Percentiles rank a stretch among this genome's conserved stretches.
Conservation (phyloP, 768 basidiomycete species). For the Auriculariales sp. region DNA sequence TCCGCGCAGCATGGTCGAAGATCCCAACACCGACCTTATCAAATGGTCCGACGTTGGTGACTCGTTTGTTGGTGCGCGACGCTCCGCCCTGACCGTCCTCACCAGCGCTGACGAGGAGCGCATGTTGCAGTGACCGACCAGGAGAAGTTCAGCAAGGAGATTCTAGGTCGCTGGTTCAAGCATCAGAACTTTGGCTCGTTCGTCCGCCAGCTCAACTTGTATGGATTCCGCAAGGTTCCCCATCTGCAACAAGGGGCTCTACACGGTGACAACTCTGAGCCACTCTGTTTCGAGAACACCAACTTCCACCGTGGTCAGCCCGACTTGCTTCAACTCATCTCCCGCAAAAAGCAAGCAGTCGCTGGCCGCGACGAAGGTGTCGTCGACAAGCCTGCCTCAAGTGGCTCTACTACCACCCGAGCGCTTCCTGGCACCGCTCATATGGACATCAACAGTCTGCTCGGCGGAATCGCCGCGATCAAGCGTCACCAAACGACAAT, state of each 20-base stretch:
- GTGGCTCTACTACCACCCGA: neutral
- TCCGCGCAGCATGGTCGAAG: constrained; percentile 72
- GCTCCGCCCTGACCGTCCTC: neutral
- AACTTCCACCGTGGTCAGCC: constrained; percentile 84
- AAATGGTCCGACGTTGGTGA: constrained; percentile 85
- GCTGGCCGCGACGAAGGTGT: constrained; percentile 18
- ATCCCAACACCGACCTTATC: constrained; percentile 71
- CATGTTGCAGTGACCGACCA: constrained; percentile 62
- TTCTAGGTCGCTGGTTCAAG: constrained; percentile 92
- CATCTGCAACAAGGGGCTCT: constrained; percentile 92
- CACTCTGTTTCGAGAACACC: constrained; percentile 85
- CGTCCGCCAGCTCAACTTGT: constrained; percentile 91
- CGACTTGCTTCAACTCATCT: constrained; percentile 74
- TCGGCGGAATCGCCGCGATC: constrained; percentile 72
- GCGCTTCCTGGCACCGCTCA: constrained; percentile 18
- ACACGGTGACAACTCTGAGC: constrained; percentile 67
- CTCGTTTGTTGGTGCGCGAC: constrained; percentile 67
- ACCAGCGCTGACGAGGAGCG: constrained; percentile 1
- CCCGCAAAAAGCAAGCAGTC: constrained; percentile 56
- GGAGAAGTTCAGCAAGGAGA: constrained; percentile 77
- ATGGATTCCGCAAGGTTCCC: constrained; percentile 89
- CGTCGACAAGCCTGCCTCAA: neutral
- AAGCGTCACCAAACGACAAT: constrained; percentile 90
- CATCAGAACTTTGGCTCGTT: constrained; percentile 91
- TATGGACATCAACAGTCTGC: constrained; percentile 64